Conservation (phyloP, 805 yeast species). For the Saccharomycopsis sp. region DNA sequence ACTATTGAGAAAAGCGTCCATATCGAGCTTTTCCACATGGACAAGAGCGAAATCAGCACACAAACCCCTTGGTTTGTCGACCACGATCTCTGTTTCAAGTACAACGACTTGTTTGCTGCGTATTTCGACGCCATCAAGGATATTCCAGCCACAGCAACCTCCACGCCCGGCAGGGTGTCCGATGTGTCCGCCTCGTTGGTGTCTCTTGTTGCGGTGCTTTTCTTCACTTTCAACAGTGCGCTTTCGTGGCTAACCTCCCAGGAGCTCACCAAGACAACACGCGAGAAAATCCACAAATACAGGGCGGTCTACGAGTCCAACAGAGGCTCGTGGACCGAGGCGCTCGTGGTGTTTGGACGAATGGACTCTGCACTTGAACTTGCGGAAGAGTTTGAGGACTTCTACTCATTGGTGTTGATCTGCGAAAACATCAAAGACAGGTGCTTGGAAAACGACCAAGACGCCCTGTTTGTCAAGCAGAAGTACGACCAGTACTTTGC, state of each 20-base stretch:
- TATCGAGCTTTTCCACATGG: constrained; percentile 8
- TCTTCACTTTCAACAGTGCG: constrained; percentile 33
- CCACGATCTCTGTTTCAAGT: constrained; percentile 12
- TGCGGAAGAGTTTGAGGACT: constrained; percentile 61
- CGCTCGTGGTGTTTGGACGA: constrained; percentile 44
- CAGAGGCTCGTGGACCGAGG: constrained; percentile 51
- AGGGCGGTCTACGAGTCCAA: constrained; percentile 26
- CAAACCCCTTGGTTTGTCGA: constrained; percentile 12
- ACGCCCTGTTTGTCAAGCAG: constrained; percentile 21
- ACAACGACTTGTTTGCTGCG: constrained; percentile 6
- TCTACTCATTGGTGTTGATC: constrained; percentile 53
- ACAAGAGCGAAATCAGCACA: constrained; percentile 2
- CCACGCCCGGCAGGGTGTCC: neutral
- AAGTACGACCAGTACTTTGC: constrained; percentile 46
- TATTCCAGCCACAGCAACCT: neutral
- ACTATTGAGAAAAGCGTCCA: constrained; percentile 12
- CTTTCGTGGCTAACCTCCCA: constrained; percentile 29
- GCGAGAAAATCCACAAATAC: constrained; percentile 22
- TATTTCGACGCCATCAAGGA: constrained; percentile 11
- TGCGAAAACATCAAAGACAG: constrained; percentile 38
- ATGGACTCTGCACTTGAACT: constrained; percentile 50
- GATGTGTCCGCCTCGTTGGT: constrained; percentile 27
- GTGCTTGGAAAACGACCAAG: constrained; percentile 21
- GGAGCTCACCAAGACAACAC: constrained; percentile 21
- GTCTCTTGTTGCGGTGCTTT: constrained; percentile 35